Evolutionary conservation across 1,284 basidiomycete genomes (phyloP), one percentile per base, ranked within the genome.

Genomic region (Tilletia walkeri): DNA sequence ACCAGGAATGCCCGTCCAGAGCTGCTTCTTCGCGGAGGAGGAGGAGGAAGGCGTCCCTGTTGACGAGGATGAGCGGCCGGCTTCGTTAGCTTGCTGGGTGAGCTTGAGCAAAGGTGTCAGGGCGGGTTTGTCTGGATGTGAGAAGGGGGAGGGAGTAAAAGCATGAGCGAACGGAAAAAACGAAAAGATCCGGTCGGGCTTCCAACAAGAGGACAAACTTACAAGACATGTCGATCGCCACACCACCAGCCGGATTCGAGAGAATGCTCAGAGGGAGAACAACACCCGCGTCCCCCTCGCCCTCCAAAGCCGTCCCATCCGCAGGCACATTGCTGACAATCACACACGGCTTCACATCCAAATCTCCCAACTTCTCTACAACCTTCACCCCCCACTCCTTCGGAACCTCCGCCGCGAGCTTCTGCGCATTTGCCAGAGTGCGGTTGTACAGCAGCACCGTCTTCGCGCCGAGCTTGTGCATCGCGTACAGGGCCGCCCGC

Each of bases 141-240:
- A 14, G 30, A 4, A 34, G 48, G 34, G 18, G 9, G 34, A 49
- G 6, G 39, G 2, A n/a, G 39, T 1, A 24, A 56, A 45, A 47
- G 49, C 1, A 56, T 54, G 24, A 67, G 18, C 14, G 20, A 47
- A 36, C 34, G 4, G 66, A 20, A 50, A 53, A 10, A 67, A 9
- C 20, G 47, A 34, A 34, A 16, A 38, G 65, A 14, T 30, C 14
- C 2, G 3, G 2, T 30, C 24, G 24, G 24, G 1, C 2, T 30
- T 2, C 24, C 24, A 30, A 30, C 16, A 48, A 61, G 18, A 45
- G 48, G n/a, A 18, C 5, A 50, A n/a, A 71, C 70, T 70, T 49
- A 69, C 67, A 83, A 66, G 76, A 76, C 82, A 83, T 83, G 68
- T 83, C 82, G 68, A 83, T 76, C 14, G 75, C 81, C 7, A 83